These are phyloP conservation scores for Aspergillus puulaauensis DNA, from an alignment of 2,329 filamentous ascomycete species.

Conservation along the genomic window DNA sequence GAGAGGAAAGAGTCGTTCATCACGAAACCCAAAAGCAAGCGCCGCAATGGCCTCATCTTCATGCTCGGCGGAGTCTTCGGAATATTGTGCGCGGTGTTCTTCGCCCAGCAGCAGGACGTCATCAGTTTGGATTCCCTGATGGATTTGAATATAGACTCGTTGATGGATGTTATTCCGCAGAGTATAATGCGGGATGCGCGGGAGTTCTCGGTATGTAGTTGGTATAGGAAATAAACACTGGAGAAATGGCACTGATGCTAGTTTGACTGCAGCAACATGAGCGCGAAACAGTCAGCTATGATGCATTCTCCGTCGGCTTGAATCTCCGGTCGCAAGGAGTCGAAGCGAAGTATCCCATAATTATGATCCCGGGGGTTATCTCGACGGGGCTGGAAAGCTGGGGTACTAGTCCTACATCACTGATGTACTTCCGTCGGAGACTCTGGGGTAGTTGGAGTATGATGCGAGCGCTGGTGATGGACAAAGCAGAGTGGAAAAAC, in stretches of 20 bases:
- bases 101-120: conserved; percentile 84
- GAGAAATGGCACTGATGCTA: neutral
- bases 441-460: conserved; percentile 99
- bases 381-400: conserved; percentile 96
- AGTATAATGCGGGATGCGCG: conserved; percentile 82
- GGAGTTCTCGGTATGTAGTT: conserved; percentile 69
- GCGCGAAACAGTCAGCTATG: conserved; percentile 83
- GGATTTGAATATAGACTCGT: conserved; percentile 74
- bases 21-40: conserved; percentile 57
- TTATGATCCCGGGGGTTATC: conserved; percentile 98
- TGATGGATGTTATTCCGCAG: conserved; percentile 85
- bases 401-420: conserved; percentile 82
- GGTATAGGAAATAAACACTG: neutral
- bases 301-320: conserved; percentile 87
- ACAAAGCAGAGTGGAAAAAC: conserved; percentile 91
- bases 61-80: conserved; percentile 86
- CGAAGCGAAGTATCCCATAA: conserved; percentile 77
- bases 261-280: conserved; percentile 65
- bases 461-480: conserved; percentile 91
- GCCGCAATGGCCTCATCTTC: conserved; percentile 80
- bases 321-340: conserved; percentile 81
- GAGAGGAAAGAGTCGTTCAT: conserved; percentile 25
- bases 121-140: conserved; percentile 75
- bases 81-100: conserved; percentile 82
- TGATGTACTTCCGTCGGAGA: conserved; percentile 89